Evolutionary conservation across 805 yeast genomes (phyloP).

Genomic region (Nakazawaea holstii): DNA sequence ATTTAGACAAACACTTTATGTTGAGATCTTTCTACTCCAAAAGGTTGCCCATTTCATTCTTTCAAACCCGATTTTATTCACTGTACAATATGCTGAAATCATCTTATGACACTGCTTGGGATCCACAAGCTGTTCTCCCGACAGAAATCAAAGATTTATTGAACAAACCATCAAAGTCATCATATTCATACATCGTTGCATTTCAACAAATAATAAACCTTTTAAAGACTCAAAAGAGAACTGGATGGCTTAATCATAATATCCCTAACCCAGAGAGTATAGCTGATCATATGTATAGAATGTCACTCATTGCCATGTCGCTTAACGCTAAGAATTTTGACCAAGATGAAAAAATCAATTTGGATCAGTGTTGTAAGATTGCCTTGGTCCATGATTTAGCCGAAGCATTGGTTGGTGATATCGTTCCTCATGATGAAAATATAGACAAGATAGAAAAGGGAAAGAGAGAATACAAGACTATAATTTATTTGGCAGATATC

Average conservation of each 20-base stretch:
- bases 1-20: not conserved
- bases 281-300: conserved; percentile 94
- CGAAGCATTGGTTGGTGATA: conserved; percentile 90
- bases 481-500: conserved; percentile 55
- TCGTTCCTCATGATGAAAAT: conserved; percentile 68
- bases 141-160: conserved; percentile 27
- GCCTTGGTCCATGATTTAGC: conserved; percentile 93
- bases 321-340: conserved; percentile 31
- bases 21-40: conserved; percentile 7
- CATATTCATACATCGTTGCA: conserved; percentile 25
- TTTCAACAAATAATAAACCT: conserved; percentile 57
- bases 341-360: conserved; percentile 43
- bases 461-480: conserved; percentile 70
- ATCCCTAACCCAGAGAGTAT: conserved; percentile 59
- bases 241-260: conserved; percentile 88
- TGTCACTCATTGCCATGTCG: conserved; percentile 77
- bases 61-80: too few species aligned
- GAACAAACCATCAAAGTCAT: conserved; percentile 15
- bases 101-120: conserved; percentile 28
- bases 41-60: too few species aligned
- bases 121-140: conserved; percentile 39
- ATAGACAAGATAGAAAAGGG: conserved; percentile 79
- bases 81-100: conserved; percentile 12
- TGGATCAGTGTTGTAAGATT: conserved; percentile 71
- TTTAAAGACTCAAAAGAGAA: conserved; percentile 75